Evolutionary conservation across 305 asterid species (phyloP).

Genomic region (Fraxinus greggii): DNA sequence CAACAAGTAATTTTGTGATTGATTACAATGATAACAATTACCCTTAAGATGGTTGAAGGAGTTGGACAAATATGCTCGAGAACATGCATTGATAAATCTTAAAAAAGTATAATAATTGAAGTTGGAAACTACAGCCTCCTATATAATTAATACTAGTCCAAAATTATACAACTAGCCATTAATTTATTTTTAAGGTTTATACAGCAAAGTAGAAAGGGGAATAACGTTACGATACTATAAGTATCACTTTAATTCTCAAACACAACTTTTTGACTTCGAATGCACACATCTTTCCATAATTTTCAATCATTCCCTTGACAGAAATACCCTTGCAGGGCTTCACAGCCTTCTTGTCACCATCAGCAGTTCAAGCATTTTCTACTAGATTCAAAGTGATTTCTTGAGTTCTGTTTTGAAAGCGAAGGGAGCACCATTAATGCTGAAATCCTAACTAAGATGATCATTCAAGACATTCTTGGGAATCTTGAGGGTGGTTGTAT

Average conservation of each 20-base stretch:
- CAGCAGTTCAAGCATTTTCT: neutral
- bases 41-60: neutral
- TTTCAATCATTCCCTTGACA: neutral
- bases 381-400: neutral
- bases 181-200: neutral
- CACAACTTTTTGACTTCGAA: neutral
- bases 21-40: neutral
- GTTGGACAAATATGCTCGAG: slow-evolving; percentile 9
- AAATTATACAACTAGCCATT: neutral
- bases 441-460: neutral
- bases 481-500: neutral
- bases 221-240: neutral
- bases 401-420: neutral
- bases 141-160: neutral
- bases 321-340: neutral
- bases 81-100: neutral
- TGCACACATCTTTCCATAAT: neutral
- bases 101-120: slow-evolving; percentile 2
- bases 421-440: neutral
- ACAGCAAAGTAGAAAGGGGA: neutral
- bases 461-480: neutral
- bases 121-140: neutral
- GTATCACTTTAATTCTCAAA: neutral
- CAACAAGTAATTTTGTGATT: slow-evolving; percentile 3
- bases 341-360: neutral